phyloP scores from a whole-genome alignment of 345 rosid genomes.

The Brassica carinata region DNA sequence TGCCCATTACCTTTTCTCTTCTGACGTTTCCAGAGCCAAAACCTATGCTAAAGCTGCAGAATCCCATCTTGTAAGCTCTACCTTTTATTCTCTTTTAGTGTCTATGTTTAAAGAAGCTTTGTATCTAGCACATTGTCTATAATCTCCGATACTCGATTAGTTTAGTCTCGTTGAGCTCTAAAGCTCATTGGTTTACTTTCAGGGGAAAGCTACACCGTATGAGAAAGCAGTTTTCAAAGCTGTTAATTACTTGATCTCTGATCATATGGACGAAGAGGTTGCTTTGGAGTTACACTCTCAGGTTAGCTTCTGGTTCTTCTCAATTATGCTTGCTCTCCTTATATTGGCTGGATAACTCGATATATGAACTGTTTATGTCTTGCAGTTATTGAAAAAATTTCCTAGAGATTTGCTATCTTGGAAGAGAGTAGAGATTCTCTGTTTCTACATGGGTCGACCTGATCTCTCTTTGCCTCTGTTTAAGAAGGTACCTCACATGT shows the following conservation, averaged over 20 bases:
- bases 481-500: conserved; percentile 55
- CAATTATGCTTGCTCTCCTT: not conserved
- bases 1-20: conserved; percentile 59
- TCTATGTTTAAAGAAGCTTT: not conserved
- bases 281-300: conserved; percentile 62
- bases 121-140: not conserved
- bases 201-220: conserved; percentile 48
- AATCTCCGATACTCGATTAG: not conserved
- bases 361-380: not conserved
- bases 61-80: conserved; percentile 53
- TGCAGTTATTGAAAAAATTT: conserved; percentile 63
- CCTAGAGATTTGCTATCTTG: conserved; percentile 65
- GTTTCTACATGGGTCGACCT: conserved; percentile 78
- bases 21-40: conserved; percentile 47
- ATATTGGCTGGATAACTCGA: no score
- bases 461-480: conserved; percentile 64
- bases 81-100: not conserved
- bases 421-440: conserved; percentile 71
- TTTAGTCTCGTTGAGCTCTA: not conserved
- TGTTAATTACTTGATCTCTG: conserved; percentile 58
- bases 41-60: conserved; percentile 54
- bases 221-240: conserved; percentile 73
- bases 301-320: conserved; percentile 40
- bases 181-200: not conserved
- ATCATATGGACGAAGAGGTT: conserved; percentile 59